A percentile compares a stretch with the other conserved stretches of the same genome.
phyloP scores from a whole-genome alignment of 805 yeast species.

The Peterozyma toletana region DNA sequence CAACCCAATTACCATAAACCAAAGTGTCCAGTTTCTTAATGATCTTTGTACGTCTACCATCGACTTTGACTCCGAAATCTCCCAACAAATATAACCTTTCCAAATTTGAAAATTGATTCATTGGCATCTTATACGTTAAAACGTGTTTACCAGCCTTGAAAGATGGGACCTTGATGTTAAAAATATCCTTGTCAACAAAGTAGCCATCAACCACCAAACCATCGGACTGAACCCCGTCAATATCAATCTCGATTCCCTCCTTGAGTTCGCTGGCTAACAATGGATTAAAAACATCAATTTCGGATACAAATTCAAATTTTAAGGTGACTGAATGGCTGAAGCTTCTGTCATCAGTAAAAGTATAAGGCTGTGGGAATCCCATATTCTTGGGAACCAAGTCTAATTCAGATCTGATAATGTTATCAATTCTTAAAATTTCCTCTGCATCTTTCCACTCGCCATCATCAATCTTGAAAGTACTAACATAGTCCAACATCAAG shows the following conservation, averaged over 20 bases:
- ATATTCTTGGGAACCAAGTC: constrained; percentile 1
- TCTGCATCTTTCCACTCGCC: constrained; percentile 69
- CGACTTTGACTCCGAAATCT: constrained; percentile 7
- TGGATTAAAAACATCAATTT: background rate
- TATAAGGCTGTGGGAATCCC: constrained; percentile 7
- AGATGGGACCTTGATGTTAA: constrained; percentile 5
- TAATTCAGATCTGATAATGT: constrained; percentile 83
- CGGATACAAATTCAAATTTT: constrained; percentile 1
- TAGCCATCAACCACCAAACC: no score
- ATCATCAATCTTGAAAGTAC: constrained; percentile 4
- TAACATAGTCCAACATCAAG: constrained; percentile 7
- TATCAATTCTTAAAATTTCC: constrained; percentile 89
- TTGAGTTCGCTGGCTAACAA: background rate
- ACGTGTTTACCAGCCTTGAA: constrained; percentile 9
- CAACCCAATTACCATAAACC: constrained; percentile 7
- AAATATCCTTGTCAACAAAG: constrained; percentile 3
- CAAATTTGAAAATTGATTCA: constrained; percentile 6
- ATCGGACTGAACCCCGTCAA: no score
- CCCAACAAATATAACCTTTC: constrained; percentile 9
- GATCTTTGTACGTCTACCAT: constrained; percentile 6
- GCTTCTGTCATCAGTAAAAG: constrained; percentile 1
- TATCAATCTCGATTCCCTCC: background rate
- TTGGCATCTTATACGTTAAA: constrained; percentile 5
- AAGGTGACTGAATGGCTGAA: background rate
- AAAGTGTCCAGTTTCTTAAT: constrained; percentile 1